Evolutionary conservation across 257 asterid species (phyloP).

Genomic region (Nicotiana attenuata): DNA sequence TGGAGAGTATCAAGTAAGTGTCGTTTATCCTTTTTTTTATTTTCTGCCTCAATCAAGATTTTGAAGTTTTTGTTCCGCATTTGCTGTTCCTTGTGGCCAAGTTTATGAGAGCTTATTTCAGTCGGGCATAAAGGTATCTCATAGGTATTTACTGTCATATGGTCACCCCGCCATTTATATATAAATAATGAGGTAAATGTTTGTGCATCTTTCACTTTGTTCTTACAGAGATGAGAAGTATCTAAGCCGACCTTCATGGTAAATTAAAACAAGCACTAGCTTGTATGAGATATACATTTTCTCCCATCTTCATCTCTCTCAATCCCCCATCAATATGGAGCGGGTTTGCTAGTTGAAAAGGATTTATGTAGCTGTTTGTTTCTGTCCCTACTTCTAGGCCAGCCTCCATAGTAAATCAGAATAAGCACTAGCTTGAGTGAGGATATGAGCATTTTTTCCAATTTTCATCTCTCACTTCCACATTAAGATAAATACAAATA

Average conservation of each 20-base stretch:
- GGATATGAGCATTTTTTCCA: background rate
- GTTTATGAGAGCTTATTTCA: background rate
- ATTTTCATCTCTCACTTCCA: background rate
- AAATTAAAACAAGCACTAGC: background rate
- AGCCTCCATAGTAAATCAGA: background rate
- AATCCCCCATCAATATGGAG: background rate
- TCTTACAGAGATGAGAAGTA: background rate
- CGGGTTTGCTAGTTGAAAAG: background rate
- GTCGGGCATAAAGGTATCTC: background rate
- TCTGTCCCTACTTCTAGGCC: background rate
- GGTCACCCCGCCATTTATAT: background rate
- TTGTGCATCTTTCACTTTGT: background rate
- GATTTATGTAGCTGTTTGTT: background rate
- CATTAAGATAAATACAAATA: background rate
- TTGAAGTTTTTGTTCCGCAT: conserved; percentile 10
- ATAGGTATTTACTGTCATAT: background rate
- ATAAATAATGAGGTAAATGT: background rate
- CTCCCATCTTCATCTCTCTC: background rate
- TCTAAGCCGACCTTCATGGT: background rate
- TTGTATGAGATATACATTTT: background rate
- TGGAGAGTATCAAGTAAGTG: conserved; percentile 94
- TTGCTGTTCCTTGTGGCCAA: background rate
- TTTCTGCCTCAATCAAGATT: background rate
- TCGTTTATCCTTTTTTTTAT: conserved; percentile 9
- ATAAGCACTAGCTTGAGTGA: background rate